Base-by-base conservation (phyloP, 805 yeast genomes). In the Millerozyma acaciae region DNA sequence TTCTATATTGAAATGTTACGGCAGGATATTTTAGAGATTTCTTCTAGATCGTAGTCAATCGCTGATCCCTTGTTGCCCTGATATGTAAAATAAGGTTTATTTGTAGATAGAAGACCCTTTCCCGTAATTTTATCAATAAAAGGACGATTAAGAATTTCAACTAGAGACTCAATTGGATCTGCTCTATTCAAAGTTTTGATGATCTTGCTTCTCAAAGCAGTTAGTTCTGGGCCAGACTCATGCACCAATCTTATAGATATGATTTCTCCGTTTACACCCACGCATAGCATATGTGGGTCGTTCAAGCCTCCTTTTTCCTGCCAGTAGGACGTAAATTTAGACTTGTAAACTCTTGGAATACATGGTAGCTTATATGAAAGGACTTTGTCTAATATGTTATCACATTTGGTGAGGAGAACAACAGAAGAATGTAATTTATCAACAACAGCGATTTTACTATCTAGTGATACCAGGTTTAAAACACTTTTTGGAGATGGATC, bases 211-310 rank as follows among this genome's bases (percentile, higher is more conserved):
- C 41, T 34, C 10, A 60, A 25, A 2, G 26, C 29, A 2, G 25
- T 12, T 10, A 49, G 33, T 28, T 53, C 59, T 4, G 24, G 27
- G 12, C 39, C 42, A 3, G 43, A 17, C 4, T 19, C 32, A 4
- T 30, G 17, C 2, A 49, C 30, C 4, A 40, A 32, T 21, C 60
- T 40, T 15, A 58, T 30, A 3, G 43, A 30, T 3, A 41, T 39
- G 7, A 65, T 37, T 30, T 64, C 68, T 2, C 73, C 73, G 40
- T 55, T 63, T 3, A 65, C 65, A 0, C 62, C 68, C 16, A 62
- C 54, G 25, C 57, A 39, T 1, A 62, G 16, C 1, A 61, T 35
- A 12, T 35, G 36, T 4, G 17, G 13, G n/a, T 27, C 29, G 18
- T 18, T 16, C 6, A 21, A 10, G 14, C 20, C 16, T 16, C 20